Percentiles rank a stretch among this genome's conserved stretches.
Evolutionary conservation across 139 green algal species (phyloP).

Genomic region (Mychonastes homosphaera): DNA sequence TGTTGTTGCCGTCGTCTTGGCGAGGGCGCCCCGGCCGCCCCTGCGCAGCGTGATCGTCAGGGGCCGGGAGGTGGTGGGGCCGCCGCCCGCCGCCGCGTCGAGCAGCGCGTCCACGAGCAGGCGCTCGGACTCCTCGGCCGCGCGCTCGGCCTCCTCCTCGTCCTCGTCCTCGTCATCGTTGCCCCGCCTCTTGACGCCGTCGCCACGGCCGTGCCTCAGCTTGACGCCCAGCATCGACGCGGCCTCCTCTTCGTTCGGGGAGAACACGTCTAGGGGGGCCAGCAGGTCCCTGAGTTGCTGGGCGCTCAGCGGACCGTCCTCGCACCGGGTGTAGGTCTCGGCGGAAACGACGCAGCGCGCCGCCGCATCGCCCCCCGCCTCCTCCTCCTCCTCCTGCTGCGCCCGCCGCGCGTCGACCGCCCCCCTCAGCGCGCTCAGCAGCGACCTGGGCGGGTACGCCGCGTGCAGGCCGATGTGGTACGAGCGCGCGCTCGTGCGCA

Average conservation of each 20-base stretch:
- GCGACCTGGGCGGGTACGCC: constrained; percentile 19
- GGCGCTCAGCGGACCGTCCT: neutral
- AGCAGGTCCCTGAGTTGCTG: constrained; percentile 26
- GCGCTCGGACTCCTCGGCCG: constrained; percentile 12
- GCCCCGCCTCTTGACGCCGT: neutral
- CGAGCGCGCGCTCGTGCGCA: constrained; percentile 9
- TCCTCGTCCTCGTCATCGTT: neutral
- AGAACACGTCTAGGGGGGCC: constrained; percentile 34
- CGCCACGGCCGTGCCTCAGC: no score
- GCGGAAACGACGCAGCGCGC: constrained; percentile 24
- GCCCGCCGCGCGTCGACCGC: constrained; percentile 14
- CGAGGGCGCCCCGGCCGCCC: constrained; percentile 17
- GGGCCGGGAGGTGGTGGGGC: no score
- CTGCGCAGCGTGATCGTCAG: constrained; percentile 29
- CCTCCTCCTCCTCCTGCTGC: neutral
- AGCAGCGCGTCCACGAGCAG: constrained; percentile 25
- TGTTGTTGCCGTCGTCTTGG: no score
- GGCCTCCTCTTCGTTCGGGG: constrained; percentile 39
- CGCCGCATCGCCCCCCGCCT: neutral
- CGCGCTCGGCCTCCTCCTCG: neutral
- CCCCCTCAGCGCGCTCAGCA: constrained; percentile 19
- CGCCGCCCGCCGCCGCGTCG: constrained; percentile 20
- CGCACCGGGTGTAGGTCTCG: constrained; percentile 36
- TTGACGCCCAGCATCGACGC: constrained; percentile 42
- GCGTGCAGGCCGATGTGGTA: constrained; percentile 51